A percentile compares a stretch with the other conserved stretches of the same genome.
phyloP scores from a whole-genome alignment of 225 moss, liverwort and hornwort species.

The Bryum argenteum region DNA sequence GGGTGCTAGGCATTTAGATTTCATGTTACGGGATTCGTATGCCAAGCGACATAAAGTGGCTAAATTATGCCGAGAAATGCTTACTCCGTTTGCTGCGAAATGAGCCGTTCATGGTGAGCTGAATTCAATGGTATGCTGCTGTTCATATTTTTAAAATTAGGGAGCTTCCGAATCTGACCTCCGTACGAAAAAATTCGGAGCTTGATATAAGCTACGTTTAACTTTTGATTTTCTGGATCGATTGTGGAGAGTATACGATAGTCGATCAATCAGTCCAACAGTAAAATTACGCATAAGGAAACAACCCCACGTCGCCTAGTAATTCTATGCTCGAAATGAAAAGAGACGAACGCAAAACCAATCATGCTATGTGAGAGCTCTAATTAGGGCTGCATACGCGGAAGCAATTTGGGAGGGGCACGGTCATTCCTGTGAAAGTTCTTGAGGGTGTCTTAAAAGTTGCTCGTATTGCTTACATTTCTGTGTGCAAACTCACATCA shows the following conservation, averaged over 20 bases:
- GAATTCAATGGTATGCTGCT: neutral
- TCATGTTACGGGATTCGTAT: slow-evolving; percentile 57
- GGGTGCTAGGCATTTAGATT: slow-evolving; percentile 65
- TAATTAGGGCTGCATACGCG: neutral
- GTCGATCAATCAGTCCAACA: too few species aligned
- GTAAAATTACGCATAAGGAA: too few species aligned
- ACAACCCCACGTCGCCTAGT: too few species aligned
- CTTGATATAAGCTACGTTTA: neutral
- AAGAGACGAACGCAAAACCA: too few species aligned
- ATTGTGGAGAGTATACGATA: neutral
- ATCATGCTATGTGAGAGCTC: neutral
- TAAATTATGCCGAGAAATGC: slow-evolving; percentile 59
- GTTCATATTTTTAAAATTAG: slow-evolving; percentile 2
- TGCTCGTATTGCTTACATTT: too few species aligned
- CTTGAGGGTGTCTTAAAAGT: too few species aligned
- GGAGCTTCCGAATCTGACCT: neutral
- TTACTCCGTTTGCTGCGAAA: slow-evolving; percentile 54
- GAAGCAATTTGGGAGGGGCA: too few species aligned
- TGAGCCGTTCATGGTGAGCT: slow-evolving; percentile 57
- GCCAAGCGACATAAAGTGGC: slow-evolving; percentile 58
- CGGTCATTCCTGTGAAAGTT: too few species aligned
- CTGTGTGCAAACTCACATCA: too few species aligned
- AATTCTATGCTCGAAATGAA: too few species aligned
- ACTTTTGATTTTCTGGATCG: neutral
- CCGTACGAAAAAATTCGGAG: neutral